Evolutionary conservation across 2,329 filamentous ascomycete species (phyloP), one percentile per base, ranked within the genome.

Genomic region (Epichloe scottii): DNA sequence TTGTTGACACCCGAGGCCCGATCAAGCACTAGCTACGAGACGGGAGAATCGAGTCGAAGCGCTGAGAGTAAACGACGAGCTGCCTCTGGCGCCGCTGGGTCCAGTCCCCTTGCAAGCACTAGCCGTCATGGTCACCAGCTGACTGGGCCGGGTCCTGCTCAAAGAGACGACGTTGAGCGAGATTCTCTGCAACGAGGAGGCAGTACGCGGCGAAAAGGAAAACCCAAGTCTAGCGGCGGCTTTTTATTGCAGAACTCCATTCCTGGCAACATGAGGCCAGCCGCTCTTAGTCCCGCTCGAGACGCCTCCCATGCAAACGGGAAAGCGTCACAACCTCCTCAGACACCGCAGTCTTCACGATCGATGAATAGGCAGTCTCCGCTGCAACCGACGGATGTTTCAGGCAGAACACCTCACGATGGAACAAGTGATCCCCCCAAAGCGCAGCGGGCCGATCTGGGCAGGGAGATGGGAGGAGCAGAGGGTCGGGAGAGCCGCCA

Each of bases 171-270:
- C 30, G 23, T 21, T 10, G 35, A 10, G 10, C 21, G 33, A 23
- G 42, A 47, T 37, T 17, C 15, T 23, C 17, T 57, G 5, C 57
- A 52, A 34, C 58, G 56, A 30, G 56, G 58, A 23, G 61, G 60
- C 37, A 61, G 64, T 53, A 51, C 58, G 19, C 59, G 62, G 43
- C 59, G 63, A 53, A 63, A 58, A 41, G 65, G 71, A 49, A 76
- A 70, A 58, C 64, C 68, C 33, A 69, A 73, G 15, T 66, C 73
- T 5, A 71, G 67, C 55, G 73, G 75, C 45, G 73, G 71, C 7
- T 80, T 80, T 57, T 67, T 79, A 48, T 67, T 79, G 14, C 65
- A 71, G 33, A 74, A 76, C 55, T 60, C 68, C 3, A 59, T 74
- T 19, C 58, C 56, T n/a, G 60, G 60, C 26, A 60, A 62, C 19